Evolutionary conservation across 2,329 filamentous ascomycete species (phyloP), one percentile per base, ranked within the genome.

Genomic region (Stachybotrys chlorohalonatus): DNA sequence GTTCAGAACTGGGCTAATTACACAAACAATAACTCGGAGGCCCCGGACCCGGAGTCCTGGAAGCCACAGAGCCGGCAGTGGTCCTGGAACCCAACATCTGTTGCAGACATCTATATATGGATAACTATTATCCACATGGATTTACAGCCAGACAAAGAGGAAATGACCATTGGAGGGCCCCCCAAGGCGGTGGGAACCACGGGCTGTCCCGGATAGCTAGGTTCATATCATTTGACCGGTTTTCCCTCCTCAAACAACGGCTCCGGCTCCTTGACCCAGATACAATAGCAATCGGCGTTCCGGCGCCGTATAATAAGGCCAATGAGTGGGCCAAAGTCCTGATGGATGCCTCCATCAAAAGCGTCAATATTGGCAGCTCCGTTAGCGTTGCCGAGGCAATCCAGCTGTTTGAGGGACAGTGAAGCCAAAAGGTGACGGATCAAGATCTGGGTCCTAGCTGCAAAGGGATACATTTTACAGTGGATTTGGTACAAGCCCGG

Each of bases 361-460:
- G 47, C 47, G 47, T 49, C 47, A 49, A 49, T 49, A 49, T 49
- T 49, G 47, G 47, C 47, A 49, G 47, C 47, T 49, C 47, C 47
- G 47, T 49, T 17, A 49, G 47, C 47, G 17, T 16, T 49, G 47
- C 13, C 47, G 47, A 49, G 47, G 47, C 47, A 49, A 49, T 49
- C 47, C 47, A 49, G 47, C 47, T 6, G 47, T 49, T 49, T 49
- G 47, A 49, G 47, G 47, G 47, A 49, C 47, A 49, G 47, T 49
- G 3, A 49, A 49, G 47, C 47, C 47, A 49, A 6, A 49, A 49
- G 47, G 47, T 49, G 47, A 49, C 47, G 47, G 47, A 49, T 49
- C 47, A 49, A 49, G 47, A 49, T 49, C 47, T 49, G 47, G 47
- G 47, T 49, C 47, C 47, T 49, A 49, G 47, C 47, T 49, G 47